Evolutionary conservation across 2,329 filamentous ascomycete genomes (phyloP).

Genomic region (Pseudogymnoascus sp.): DNA sequence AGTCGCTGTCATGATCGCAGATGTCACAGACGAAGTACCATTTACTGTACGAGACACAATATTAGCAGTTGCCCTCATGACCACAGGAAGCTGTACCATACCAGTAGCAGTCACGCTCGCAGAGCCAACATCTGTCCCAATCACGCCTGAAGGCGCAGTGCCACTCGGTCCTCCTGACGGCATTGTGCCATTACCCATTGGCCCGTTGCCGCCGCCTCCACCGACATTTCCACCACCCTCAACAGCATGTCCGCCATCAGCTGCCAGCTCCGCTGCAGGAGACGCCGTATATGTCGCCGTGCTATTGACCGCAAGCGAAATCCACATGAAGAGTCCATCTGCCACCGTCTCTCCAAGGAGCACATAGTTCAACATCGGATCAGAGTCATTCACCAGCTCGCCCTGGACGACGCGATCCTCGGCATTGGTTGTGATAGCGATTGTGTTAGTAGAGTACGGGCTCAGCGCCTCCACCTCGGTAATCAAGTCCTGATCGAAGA

Average conservation of each 20-base stretch:
- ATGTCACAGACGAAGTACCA: not conserved
- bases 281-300: slow-evolving; percentile 12
- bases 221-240: not conserved
- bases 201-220: not conserved
- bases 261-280: not conserved
- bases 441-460: slow-evolving; percentile 40
- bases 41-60: not conserved
- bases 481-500: slow-evolving; percentile 53
- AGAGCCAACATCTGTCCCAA: not conserved
- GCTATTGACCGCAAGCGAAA: slow-evolving; percentile 41
- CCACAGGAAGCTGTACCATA: not conserved
- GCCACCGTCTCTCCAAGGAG: slow-evolving; percentile 43
- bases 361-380: slow-evolving; percentile 49
- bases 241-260: not conserved
- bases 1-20: not conserved
- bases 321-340: slow-evolving; percentile 48
- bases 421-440: slow-evolving; percentile 38
- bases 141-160: not conserved
- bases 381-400: slow-evolving; percentile 35
- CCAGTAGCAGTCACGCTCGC: not conserved
- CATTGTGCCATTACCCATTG: not conserved
- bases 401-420: slow-evolving; percentile 39
- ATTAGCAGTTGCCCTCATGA: not conserved
- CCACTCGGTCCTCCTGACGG: not conserved
- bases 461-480: slow-evolving; percentile 37